Base-by-base conservation (phyloP, 208 protist species). In the Acanthamoeba castellanii region DNA sequence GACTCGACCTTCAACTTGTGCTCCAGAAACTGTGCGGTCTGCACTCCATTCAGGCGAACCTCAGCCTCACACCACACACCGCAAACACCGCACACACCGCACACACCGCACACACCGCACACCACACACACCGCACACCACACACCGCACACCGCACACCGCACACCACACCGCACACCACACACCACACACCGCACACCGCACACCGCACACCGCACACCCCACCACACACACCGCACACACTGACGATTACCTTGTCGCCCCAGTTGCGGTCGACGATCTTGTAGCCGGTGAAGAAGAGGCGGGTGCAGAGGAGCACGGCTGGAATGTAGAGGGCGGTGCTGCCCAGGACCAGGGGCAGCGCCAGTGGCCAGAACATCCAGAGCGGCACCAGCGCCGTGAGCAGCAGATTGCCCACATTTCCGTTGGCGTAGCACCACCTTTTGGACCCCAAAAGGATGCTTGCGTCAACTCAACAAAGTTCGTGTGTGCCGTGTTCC, bases 261-360 rank as follows among this genome's bases (percentile, higher is more conserved):
- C 85, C 85, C 85, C 85, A 91, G 32, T 91, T 91, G 18, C 85
- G 13, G 42, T 91, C 85, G 34, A 91, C 85, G 59, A 91, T 91
- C 57, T 91, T 91, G 59, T 91, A 91, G 30, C 85, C 85, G n/a
- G 85, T 91, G 20, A 64, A 52, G 85, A 91, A 72, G 32, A 91
- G 57, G 14, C 59, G 47, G 4, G 64, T n/a, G 59, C 57, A 91
- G 32, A 91, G 85, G 50, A 91, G 85, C 20, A 91, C 27, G 20
- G 85, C 85, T 0, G 85, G 85, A 7, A 91, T 91, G 57, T 72
- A 91, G 57, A 91, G 85, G 55, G 85, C 85, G n/a, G 18, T n/a
- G 59, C 85, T 91, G 27, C 57, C 50, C 16, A 91, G 8, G 55
- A 70, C 18, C n/a, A 47, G 18, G 55, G 85, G 85, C 25, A 91